Conservation (phyloP, 805 yeast species). For the Candida vaughaniae region DNA sequence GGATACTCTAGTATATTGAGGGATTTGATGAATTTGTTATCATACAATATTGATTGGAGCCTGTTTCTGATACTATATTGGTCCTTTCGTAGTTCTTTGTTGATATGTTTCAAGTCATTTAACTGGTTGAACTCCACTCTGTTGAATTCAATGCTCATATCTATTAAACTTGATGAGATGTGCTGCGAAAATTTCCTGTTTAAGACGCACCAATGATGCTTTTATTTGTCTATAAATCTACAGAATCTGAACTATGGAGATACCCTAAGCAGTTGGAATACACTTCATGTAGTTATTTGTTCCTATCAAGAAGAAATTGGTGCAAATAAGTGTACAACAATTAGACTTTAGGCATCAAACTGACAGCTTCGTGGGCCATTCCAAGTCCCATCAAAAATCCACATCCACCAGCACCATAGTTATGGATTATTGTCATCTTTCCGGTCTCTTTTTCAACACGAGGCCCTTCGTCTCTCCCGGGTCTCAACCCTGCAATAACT, state of each 20-base stretch:
- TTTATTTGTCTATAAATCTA: slow-evolving; percentile 1
- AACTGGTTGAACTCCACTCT: slow-evolving; percentile 18
- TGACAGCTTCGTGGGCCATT: slow-evolving; percentile 52
- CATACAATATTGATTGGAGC: slow-evolving; percentile 69
- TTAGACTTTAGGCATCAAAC: too few species aligned
- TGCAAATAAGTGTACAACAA: too few species aligned
- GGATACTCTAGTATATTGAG: slow-evolving; percentile 29
- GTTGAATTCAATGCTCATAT: slow-evolving; percentile 2
- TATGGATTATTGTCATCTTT: slow-evolving; percentile 48
- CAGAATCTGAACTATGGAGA: background rate
- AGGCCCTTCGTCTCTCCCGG: slow-evolving; percentile 72
- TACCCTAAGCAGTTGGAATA: too few species aligned
- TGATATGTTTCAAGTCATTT: slow-evolving; percentile 21
- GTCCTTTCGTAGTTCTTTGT: slow-evolving; percentile 48
- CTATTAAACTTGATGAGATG: background rate
- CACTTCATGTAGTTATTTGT: too few species aligned
- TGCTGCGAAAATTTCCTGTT: too few species aligned
- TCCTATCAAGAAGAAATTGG: too few species aligned
- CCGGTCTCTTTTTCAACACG: slow-evolving; percentile 52
- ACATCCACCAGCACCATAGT: slow-evolving; percentile 69
- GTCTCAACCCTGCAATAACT: slow-evolving; percentile 73
- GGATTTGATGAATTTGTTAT: slow-evolving; percentile 49
- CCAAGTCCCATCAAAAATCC: slow-evolving; percentile 69
- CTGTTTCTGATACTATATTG: slow-evolving; percentile 56
- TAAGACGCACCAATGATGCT: too few species aligned